Base-by-base conservation (phyloP, 2,329 filamentous ascomycete species). In the Penicillium sclerotigenum region DNA sequence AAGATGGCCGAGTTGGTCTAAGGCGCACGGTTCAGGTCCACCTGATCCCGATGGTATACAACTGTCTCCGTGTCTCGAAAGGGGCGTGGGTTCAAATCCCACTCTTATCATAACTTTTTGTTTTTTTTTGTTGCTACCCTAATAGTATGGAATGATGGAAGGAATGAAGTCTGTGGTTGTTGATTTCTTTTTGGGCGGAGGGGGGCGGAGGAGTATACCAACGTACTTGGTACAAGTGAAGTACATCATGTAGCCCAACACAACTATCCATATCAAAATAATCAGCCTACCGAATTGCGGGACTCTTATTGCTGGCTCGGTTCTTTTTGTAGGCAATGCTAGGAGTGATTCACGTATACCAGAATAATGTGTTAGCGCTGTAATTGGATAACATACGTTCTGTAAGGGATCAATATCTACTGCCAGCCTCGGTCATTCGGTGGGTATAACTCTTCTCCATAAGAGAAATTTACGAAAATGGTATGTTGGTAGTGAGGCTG, bases 1-100 rank as follows among this genome's bases (percentile, higher is more conserved):
- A 70, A 70, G 68, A 70, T 70, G 68, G 68, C 68, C 68, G 68
- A 70, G 68, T 67, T 69, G 68, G 68, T 70, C 68, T 57, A 70
- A 68, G 68, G 68, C 68, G 68, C 65, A 63, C 66, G 68, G 68
- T 70, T 70, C 67, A 70, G 68, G 67, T 66, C 50, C 46, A 66
- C 64, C 62, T 65, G 62, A 62, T 63, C 63, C 60, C 53, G 53
- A 55, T 55, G 53, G 53, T 55, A 52, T 18, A 55, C 36, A 55
- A 55, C 53, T 56, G 48, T 56, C 53, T 56, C 53, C 53, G 53
- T 56, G 53, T 56, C 53, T 56, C 53, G 53, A 34, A 56, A 56
- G 53, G 22, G 53, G 53, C 53, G 53, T 56, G 53, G 53, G 53
- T 56, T 56, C 53, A 52, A 56, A 56, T 56, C 53, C 53, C 53